These are phyloP conservation scores for Aspergillus puulaauensis DNA, from an alignment of 2,329 filamentous ascomycete species.

Conservation along the genomic window DNA sequence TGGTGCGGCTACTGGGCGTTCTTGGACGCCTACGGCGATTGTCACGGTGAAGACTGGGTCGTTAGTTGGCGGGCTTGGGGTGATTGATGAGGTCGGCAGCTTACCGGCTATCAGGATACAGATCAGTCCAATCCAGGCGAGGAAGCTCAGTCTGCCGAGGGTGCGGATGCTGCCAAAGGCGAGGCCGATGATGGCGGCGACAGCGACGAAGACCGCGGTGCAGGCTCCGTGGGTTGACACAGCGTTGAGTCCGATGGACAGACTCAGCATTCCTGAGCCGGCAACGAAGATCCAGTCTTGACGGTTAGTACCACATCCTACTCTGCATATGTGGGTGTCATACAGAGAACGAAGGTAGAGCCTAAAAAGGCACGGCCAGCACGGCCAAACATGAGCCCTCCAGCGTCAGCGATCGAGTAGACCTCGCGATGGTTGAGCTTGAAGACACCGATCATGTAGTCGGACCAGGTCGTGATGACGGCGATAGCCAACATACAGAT, in stretches of 20 bases:
- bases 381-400: constrained; percentile 54
- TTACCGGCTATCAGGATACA: constrained; percentile 21
- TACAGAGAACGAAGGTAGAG: constrained; percentile 19
- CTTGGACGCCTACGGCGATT: constrained; percentile 31
- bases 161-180: constrained; percentile 34
- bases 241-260: constrained; percentile 43
- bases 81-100: background rate
- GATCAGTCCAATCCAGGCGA: constrained; percentile 35
- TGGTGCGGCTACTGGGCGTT: constrained; percentile 35
- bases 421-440: constrained; percentile 56
- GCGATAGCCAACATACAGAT: constrained; percentile 44
- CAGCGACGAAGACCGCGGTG: constrained; percentile 27
- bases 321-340: background rate
- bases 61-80: background rate
- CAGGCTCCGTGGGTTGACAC: constrained; percentile 38
- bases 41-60: constrained; percentile 22
- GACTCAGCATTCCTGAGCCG: constrained; percentile 45
- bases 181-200: constrained; percentile 25
- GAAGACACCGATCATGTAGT: constrained; percentile 50
- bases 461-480: constrained; percentile 50
- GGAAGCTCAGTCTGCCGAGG: constrained; percentile 33
- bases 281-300: constrained; percentile 37
- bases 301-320: background rate
- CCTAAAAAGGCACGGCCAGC: constrained; percentile 51
- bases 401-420: constrained; percentile 59